phyloP scores from a whole-genome alignment of 2,329 filamentous ascomycete species.

The Alternaria gansuensis region DNA sequence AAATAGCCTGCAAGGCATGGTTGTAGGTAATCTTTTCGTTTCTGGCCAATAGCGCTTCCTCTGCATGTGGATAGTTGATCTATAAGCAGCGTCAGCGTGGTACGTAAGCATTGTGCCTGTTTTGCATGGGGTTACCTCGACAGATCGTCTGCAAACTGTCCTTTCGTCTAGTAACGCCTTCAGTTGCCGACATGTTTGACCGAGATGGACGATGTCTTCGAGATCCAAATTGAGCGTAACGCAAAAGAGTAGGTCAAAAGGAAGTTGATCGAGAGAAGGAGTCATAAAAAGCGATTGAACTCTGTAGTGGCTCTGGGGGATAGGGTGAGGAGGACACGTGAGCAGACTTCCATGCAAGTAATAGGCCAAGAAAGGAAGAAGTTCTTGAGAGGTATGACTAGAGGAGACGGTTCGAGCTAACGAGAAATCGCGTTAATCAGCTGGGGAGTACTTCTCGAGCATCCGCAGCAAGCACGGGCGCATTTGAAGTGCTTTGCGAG shows the following conservation, averaged over 20 bases:
- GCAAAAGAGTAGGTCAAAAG: slow-evolving; percentile 71
- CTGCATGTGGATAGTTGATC: slow-evolving; percentile 55
- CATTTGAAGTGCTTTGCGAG: not conserved
- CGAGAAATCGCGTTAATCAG: not conserved
- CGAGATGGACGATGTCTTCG: slow-evolving; percentile 67
- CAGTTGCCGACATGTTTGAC: slow-evolving; percentile 63
- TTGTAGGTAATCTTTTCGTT: slow-evolving; percentile 57
- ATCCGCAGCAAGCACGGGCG: not conserved
- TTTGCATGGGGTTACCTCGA: slow-evolving; percentile 61
- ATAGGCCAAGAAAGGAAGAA: not conserved
- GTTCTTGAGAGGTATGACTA: not conserved
- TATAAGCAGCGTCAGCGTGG: slow-evolving; percentile 34
- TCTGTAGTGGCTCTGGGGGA: not conserved
- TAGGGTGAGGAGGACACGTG: not conserved
- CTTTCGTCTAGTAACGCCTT: slow-evolving; percentile 62
- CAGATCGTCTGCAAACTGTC: slow-evolving; percentile 64
- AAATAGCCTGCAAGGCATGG: slow-evolving; percentile 66
- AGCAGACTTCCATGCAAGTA: not conserved
- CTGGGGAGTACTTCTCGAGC: not conserved
- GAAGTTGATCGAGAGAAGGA: slow-evolving; percentile 58
- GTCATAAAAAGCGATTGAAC: slow-evolving; percentile 34
- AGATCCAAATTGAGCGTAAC: slow-evolving; percentile 65
- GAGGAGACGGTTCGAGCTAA: not conserved
- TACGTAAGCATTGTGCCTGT: slow-evolving; percentile 15
- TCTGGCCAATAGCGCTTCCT: slow-evolving; percentile 56